Evolutionary conservation across 2,329 filamentous ascomycete species (phyloP), one percentile per base, ranked within the genome.

Genomic region (Fusarium oxysporum): DNA sequence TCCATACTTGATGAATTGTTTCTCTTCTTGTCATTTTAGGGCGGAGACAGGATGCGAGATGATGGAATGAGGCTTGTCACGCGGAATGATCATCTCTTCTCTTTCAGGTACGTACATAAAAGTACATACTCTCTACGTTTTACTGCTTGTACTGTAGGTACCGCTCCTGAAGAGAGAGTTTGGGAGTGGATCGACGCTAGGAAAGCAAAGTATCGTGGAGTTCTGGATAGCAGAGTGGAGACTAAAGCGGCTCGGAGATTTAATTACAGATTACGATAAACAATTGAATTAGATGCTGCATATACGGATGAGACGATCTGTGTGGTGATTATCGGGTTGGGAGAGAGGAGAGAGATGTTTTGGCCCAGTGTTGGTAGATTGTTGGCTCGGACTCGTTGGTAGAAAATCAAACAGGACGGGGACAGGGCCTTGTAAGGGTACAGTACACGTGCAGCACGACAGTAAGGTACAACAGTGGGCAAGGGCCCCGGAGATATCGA

Each of bases 111-210:
- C 33, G 44, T 53, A 41, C 21, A 41, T 25, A 37, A 13, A 41
- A 55, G 51, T 40, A 30, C 30, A 30, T 11, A 51, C 32, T 37
- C 35, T 37, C 23, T 25, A 37, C 35, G 7, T 37, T 19, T 37
- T 19, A 37, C 35, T 40, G 19, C 19, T 21, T 55, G 43, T 37
- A 40, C 32, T 48, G 33, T 30, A 50, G 35, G n/a, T 28, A 30
- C 45, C 21, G 54, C 21, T 30, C 14, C 19, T n/a, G 35, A 53
- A n/a, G 25, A 53, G 30, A 56, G 53, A 32, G 53, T 56, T 65
- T 59, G 17, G 17, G n/a, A 25, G 35, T 44, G 48, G 68, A 71
- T 71, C 69, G 68, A 71, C 68, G 69, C 68, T 71, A 61, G 48
- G 21, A 55, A 40, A 19, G 53, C 13, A 32, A 30, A 37, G 17